Conservation (phyloP, 306 rosid species). For the Ziziphus jujuba region DNA sequence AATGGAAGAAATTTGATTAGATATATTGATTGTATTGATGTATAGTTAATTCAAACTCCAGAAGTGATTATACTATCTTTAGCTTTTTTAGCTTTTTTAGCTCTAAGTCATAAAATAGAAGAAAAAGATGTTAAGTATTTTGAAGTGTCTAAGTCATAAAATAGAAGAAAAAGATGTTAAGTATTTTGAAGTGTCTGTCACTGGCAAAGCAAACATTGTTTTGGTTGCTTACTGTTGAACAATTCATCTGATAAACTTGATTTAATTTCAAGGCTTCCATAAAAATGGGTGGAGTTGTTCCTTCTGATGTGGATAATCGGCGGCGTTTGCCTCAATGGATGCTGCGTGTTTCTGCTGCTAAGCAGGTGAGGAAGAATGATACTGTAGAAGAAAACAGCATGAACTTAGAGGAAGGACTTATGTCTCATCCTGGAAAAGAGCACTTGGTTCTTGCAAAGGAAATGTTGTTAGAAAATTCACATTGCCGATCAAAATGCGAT, state of each 20-base stretch:
- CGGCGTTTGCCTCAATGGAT: conserved; percentile 80
- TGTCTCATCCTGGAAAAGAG: conserved; percentile 19
- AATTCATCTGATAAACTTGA: not conserved
- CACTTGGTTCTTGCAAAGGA: conserved; percentile 25
- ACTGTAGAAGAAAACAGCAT: conserved; percentile 32
- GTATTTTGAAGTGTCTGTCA: too few relatives aligned
- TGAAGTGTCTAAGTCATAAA: too few relatives aligned
- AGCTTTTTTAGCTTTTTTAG: too few relatives aligned
- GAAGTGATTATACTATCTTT: too few relatives aligned
- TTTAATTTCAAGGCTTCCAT: not conserved
- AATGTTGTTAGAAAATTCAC: conserved; percentile 32
- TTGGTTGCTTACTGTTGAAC: not conserved
- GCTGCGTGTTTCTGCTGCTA: conserved; percentile 47
- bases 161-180: not conserved
- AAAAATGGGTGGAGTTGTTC: conserved; percentile 31
- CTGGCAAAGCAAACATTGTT: too few relatives aligned
- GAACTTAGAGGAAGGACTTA: conserved; percentile 21
- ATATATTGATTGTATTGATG: too few relatives aligned
- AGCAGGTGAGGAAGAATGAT: conserved; percentile 28
- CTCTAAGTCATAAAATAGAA: not conserved
- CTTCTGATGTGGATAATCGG: conserved; percentile 44
- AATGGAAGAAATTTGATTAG: too few relatives aligned
- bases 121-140: not conserved
- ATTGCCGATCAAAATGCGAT: conserved; percentile 27
- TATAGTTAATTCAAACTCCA: too few relatives aligned